Evolutionary conservation across 192 early-diverging fungal genomes (phyloP), one percentile per base, ranked within the genome.

Genomic region (Backusella westeae): DNA sequence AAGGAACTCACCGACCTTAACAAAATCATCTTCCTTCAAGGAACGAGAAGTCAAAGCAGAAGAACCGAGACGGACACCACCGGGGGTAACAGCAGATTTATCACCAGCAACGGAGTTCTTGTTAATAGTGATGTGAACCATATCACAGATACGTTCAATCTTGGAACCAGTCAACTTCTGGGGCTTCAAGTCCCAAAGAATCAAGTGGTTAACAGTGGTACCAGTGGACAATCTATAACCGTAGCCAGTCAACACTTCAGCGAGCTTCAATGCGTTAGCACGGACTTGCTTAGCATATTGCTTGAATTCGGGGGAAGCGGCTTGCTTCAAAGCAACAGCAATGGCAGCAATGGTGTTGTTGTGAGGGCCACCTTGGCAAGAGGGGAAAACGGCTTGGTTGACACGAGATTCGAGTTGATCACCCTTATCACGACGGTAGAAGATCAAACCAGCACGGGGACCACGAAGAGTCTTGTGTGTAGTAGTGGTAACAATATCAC

Each of bases 381-480:
- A 95, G 66, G 98, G 98, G 93, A 99, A 99, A 63, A 99, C 98
- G 8, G 98, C 96, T 89, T 95, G 95, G 92, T 99, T 98, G 80
- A 99, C 93, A 73, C 93, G 94, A 76, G 85, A 86, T 90, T 99
- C 98, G 34, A 99, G 91, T 80, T 96, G 94, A 80, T 94, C 93
- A 81, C 94, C 93, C 87, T 89, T 90, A 77, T 90, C 90, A 74
- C 92, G 87, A 82, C 93, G 93, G 95, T 95, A 99, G 90, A 99
- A 99, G 86, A 99, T 96, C 67, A 99, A 87, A 78, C 98, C 98
- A 71, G 98, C 97, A 74, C 98, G 96, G 36, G 98, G 98, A 53
- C 98, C 98, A 82, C 98, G 97, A 56, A 99, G 92, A 52, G 98
- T 99, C 89, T 99, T 99, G 94, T 99, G 98, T 67, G 98, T 99